phyloP scores from a whole-genome alignment of 345 rosid genomes.

The Hypericum androsaemum region DNA sequence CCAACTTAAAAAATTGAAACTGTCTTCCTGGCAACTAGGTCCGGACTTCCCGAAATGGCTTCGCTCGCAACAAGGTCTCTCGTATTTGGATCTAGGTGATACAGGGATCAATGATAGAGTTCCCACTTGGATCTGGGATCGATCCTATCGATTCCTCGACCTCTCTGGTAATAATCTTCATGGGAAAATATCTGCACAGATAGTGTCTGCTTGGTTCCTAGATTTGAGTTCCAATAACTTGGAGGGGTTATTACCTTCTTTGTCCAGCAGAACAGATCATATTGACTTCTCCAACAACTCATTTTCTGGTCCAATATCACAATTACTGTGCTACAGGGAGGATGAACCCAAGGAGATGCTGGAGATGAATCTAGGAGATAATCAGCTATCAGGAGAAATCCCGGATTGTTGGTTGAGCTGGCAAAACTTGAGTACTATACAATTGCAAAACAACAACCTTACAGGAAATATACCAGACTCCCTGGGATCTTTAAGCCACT shows the following conservation, averaged over 20 bases:
- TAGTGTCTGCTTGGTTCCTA: conserved; percentile 8
- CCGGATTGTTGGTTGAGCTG: too few species aligned
- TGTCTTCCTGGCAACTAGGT: conserved; percentile 14
- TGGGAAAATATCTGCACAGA: background rate
- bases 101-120: conserved; percentile 13
- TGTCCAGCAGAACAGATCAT: too few species aligned
- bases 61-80: conserved; percentile 11
- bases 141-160: conserved; percentile 6
- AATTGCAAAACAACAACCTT: too few species aligned
- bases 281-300: conserved; percentile 33
- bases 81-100: background rate
- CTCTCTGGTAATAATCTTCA: conserved; percentile 12
- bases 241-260: conserved; percentile 41
- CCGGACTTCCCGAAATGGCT: conserved; percentile 22
- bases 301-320: conserved; percentile 40
- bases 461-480: too few species aligned
- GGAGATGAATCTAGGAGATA: conserved; percentile 22
- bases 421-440: too few species aligned
- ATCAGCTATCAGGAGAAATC: conserved; percentile 16
- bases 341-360: conserved; percentile 28
- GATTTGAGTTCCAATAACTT: conserved; percentile 40
- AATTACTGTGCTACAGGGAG: conserved; percentile 29
- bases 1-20: conserved; percentile 14
- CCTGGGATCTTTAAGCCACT: too few species aligned
- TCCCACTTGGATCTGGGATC: conserved; percentile 17